Evolutionary conservation across 2,329 filamentous ascomycete species (phyloP).

Genomic region (Penicillium fuscoglaucum): DNA sequence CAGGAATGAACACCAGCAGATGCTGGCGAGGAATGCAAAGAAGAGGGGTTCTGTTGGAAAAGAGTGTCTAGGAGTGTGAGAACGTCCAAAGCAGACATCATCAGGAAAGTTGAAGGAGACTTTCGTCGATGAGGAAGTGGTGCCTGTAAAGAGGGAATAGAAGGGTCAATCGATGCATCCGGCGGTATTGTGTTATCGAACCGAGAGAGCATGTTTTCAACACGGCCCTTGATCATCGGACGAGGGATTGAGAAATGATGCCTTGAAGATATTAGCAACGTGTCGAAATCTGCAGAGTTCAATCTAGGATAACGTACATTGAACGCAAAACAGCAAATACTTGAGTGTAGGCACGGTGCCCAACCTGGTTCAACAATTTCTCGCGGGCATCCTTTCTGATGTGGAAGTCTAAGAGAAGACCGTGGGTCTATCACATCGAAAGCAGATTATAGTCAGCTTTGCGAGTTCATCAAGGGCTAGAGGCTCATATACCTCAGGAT

Average conservation of each 20-base stretch:
- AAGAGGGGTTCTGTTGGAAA: slow-evolving; percentile 58
- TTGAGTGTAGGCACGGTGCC: slow-evolving; percentile 73
- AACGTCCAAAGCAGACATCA: slow-evolving; percentile 76
- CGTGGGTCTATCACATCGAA: slow-evolving; percentile 49
- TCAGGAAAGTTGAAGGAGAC: slow-evolving; percentile 62
- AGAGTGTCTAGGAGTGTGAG: slow-evolving; percentile 78
- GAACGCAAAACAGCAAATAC: slow-evolving; percentile 72
- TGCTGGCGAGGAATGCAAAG: slow-evolving; percentile 31
- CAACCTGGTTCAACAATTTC: slow-evolving; percentile 70
- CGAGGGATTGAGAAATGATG: slow-evolving; percentile 40
- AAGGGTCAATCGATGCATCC: slow-evolving; percentile 1
- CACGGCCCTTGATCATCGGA: slow-evolving; percentile 35
- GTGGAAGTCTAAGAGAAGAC: slow-evolving; percentile 80
- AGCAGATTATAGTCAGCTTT: slow-evolving; percentile 34
- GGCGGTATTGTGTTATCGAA: slow-evolving; percentile 21
- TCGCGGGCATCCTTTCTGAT: slow-evolving; percentile 88
- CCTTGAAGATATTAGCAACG: slow-evolving; percentile 24
- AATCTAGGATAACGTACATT: slow-evolving; percentile 56
- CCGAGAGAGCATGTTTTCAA: slow-evolving; percentile 42
- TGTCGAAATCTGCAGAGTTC: slow-evolving; percentile 30
- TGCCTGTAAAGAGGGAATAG: slow-evolving; percentile 1
- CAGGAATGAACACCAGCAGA: slow-evolving; percentile 29
- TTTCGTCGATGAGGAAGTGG: slow-evolving; percentile 54
- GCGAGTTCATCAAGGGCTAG: not conserved
- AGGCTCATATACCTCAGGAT: slow-evolving; percentile 71